phyloP scores from a whole-genome alignment of 169 alveolate genomes.

The Cryptosporidium baileyi region DNA sequence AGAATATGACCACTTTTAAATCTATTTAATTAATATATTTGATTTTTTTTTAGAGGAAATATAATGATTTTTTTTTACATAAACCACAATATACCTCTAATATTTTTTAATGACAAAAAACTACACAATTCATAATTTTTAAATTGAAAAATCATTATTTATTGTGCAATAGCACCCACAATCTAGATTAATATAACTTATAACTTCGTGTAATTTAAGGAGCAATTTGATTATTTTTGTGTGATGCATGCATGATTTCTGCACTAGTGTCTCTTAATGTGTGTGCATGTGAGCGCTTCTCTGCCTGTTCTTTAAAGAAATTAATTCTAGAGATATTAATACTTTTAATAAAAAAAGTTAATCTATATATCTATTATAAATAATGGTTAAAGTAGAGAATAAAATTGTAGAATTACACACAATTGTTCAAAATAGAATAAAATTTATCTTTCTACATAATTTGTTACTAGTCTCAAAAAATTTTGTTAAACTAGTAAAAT shows the following conservation, averaged over 20 bases:
- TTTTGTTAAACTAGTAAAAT: too few relatives aligned
- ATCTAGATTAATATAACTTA: not conserved
- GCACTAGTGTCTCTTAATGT: slow-evolving; percentile 57
- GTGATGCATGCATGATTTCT: slow-evolving; percentile 70
- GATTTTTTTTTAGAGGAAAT: not conserved
- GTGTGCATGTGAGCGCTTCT: slow-evolving; percentile 30
- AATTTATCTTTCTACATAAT: too few relatives aligned
- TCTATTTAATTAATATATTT: not conserved
- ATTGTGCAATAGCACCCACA: slow-evolving; percentile 41
- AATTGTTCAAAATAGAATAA: too few relatives aligned
- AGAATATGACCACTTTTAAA: too few relatives aligned
- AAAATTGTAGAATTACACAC: too few relatives aligned
- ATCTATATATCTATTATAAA: too few relatives aligned
- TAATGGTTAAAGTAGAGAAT: too few relatives aligned
- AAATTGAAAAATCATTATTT: not conserved
- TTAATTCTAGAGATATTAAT: too few relatives aligned
- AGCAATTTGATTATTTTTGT: not conserved
- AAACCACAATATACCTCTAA: slow-evolving; percentile 70
- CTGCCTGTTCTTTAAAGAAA: not conserved
- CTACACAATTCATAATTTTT: not conserved
- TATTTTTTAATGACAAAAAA: not conserved
- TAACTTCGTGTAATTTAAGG: not conserved
- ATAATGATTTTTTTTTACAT: not conserved
- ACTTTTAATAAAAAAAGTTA: too few relatives aligned
- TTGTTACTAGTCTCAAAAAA: too few relatives aligned